Percentiles rank a stretch among this genome's conserved stretches.
These are phyloP conservation scores for Coemansia sp. DNA, from an alignment of 192 early-diverging fungal species.

Conservation along the genomic window DNA sequence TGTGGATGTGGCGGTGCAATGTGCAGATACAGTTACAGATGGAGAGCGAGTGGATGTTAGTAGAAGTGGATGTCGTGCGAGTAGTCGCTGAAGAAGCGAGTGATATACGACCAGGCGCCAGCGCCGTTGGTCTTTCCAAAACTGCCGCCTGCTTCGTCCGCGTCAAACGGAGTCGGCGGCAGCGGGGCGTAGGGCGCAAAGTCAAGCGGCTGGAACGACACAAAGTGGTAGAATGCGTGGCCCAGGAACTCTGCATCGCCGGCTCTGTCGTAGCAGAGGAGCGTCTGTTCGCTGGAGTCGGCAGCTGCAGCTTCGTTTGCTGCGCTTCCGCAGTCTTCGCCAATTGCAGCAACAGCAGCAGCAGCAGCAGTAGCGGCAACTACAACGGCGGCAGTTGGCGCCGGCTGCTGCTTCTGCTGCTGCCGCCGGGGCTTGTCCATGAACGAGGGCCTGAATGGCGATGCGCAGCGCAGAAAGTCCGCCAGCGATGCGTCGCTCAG, in stretches of 20 bases:
- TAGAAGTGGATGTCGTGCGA: slow-evolving; percentile 33
- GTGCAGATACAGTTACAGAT: too few relatives aligned
- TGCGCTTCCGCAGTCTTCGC: neutral
- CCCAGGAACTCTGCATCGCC: slow-evolving; percentile 39
- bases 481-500: slow-evolving; percentile 33
- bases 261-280: neutral
- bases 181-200: slow-evolving; percentile 18
- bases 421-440: slow-evolving; percentile 12
- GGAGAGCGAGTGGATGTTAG: neutral
- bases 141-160: neutral
- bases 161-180: neutral
- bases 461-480: slow-evolving; percentile 33
- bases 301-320: neutral
- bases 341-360: too few relatives aligned
- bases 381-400: too few relatives aligned
- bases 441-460: slow-evolving; percentile 37
- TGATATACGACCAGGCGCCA: slow-evolving; percentile 25
- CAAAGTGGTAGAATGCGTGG: slow-evolving; percentile 40
- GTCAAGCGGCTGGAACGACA: slow-evolving; percentile 45
- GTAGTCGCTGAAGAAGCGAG: slow-evolving; percentile 29
- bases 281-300: too few relatives aligned
- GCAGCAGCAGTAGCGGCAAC: too few relatives aligned
- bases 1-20: too few relatives aligned
- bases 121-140: neutral
- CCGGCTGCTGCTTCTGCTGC: neutral